These are phyloP conservation scores for Polyporus arcularius DNA, from an alignment of 768 basidiomycete genomes.

Conservation along the genomic window DNA sequence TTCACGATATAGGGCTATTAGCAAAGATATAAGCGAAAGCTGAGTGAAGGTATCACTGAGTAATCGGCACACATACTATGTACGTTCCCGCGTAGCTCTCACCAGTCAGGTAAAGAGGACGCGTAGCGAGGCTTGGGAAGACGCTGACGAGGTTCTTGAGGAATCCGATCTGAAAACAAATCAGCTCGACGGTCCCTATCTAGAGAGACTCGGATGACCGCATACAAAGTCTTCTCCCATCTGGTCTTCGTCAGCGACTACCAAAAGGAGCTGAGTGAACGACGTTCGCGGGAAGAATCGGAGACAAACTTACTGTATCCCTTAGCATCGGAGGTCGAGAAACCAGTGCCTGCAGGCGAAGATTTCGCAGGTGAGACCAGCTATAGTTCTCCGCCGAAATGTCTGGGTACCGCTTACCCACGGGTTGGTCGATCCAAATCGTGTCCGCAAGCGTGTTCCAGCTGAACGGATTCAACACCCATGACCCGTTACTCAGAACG, in stretches of 20 bases:
- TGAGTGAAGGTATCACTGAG: constrained; percentile 14
- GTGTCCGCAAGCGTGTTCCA: constrained; percentile 65
- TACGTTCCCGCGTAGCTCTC: constrained; percentile 77
- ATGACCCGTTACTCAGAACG: constrained; percentile 51
- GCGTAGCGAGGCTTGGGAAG: constrained; percentile 63
- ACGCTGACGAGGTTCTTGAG: constrained; percentile 68
- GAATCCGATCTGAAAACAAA: constrained; percentile 58
- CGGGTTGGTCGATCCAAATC: constrained; percentile 74
- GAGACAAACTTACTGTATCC: constrained; percentile 50
- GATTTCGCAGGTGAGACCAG: neutral
- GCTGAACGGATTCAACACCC: constrained; percentile 50
- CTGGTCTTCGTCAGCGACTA: constrained; percentile 65
- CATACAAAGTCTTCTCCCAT: constrained; percentile 55
- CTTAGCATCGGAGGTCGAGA: constrained; percentile 56
- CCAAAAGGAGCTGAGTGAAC: constrained; percentile 2
- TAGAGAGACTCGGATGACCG: neutral
- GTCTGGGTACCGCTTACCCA: constrained; percentile 29
- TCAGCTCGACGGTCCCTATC: neutral
- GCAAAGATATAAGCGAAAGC: constrained; percentile 58
- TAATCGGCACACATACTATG: constrained; percentile 45
- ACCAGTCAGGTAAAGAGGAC: constrained; percentile 67
- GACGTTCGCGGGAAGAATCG: neutral
- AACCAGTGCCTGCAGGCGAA: constrained; percentile 48
- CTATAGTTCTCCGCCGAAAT: neutral
- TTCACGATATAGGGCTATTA: constrained; percentile 67